Evolutionary conservation across 768 basidiomycete species (phyloP), one percentile per base, ranked within the genome.

Genomic region (Lanmaoa rubissima): DNA sequence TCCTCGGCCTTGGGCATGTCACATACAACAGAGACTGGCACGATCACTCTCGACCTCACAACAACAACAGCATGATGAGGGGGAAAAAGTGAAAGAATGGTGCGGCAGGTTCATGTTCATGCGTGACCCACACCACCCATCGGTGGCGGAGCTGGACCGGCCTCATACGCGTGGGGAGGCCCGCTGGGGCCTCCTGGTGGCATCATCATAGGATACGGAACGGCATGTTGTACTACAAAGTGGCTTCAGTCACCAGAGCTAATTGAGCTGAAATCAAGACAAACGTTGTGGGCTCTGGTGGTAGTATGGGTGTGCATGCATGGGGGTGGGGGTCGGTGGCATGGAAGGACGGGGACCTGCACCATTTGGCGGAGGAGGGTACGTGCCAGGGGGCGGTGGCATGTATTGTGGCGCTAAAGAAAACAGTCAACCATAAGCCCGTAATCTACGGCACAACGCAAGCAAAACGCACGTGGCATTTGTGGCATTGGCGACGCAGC

Each of bases 151-250:
- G 85, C 81, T 55, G 84, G 83, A 17, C 80, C 82, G 57, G 79
- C 83, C 45, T 92, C 89, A 72, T 92, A 92, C 35, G 80, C 82
- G 67, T 91, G 82, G 9, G 80, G 90, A 59, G 86, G 87, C 40
- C 82, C 82, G 43, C 76, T 80, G n/a, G 74, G 75, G 55, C 78
- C 82, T 48, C 86, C 85, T 14, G 87, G 87, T 53, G 87, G 88
- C 53, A 85, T 88, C 87, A 92, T 91, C 90, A 93, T 93, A n/a
- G 82, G 87, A 70, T 93, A 94, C 46, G 89, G 87, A 61, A 90
- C 84, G 35, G 92, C 89, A 64, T 92, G 92, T 73, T 86, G 86
- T 70, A 93, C 92, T 94, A n/a, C 0, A 52, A 66, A 61, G 54
- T 55, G 59, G 62, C 44, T 65, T 73, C 60, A 75, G 61, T 71